Evolutionary conservation across 306 rosid genomes (phyloP), one percentile per base, ranked within the genome.

Genomic region (Castanea mollissima): DNA sequence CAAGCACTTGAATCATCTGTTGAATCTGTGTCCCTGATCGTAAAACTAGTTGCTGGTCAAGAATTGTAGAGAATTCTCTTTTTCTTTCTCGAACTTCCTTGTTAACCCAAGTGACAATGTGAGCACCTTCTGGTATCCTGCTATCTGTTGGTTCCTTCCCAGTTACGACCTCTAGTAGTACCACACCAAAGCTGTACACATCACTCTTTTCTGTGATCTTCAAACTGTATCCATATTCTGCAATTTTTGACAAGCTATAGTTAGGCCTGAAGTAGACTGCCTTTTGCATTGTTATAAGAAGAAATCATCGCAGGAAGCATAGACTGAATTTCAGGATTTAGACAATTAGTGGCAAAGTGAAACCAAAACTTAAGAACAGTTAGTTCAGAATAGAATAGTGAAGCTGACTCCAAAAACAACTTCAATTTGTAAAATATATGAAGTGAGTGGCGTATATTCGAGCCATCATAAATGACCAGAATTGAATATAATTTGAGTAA

Each of bases 201-300:
- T 94, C 98, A 74, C 98, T 92, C 78, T 92, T 94, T 82, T 87
- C 97, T 68, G 98, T 94, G 92, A 94, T 92, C 88, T 92, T 90
- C 84, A 88, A 82, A 82, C 97, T 94, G 89, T 94, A 94, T 79
- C 97, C 98, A 83, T 92, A 92, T 77, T 94, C 98, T 94, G 97
- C 89, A 90, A 54, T 83, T 85, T 51, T 15, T 75, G 18, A 74
- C 29, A 79, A 70, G n/a, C 18, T 9, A 19, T 73, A 54, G 51
- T 78, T 78, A 81, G 44, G 60, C 73, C 70, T 71, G 46, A 12
- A 58, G 15, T 69, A 23, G 32, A 21, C 9, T 59, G 23, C 65
- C 65, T 21, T 8, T 27, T 21, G 65, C 65, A 21, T 59, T 59
- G 54, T 27, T 63, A 63, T 27, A 1, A 18, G 41, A 63, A 63